Conservation (phyloP, 192 early-diverging fungal species). For the Coemansia sp. region DNA sequence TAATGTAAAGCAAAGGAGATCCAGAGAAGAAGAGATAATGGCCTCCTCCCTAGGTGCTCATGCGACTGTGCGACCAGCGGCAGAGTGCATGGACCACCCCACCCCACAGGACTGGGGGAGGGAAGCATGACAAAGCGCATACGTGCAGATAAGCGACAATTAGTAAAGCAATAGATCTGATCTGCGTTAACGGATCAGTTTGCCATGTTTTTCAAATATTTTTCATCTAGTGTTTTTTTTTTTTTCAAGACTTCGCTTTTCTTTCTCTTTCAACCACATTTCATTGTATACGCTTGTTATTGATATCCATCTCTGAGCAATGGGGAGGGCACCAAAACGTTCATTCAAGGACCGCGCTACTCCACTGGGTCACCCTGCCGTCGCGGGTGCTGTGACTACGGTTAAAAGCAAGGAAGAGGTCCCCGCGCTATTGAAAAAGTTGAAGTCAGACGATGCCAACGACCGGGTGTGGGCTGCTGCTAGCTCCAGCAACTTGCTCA, state of each 20-base stretch:
- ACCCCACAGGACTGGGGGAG: not conserved
- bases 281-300: not conserved
- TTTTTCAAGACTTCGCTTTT: not conserved
- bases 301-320: constrained; percentile 9
- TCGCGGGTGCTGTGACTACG: constrained; percentile 25
- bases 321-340: constrained; percentile 56
- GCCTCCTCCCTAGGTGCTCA: not conserved
- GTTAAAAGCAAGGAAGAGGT: constrained; percentile 43
- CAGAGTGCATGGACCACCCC: not conserved
- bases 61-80: not conserved
- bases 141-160: not conserved
- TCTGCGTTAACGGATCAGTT: not conserved
- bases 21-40: not conserved
- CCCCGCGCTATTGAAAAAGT: constrained; percentile 57
- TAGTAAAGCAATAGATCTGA: not conserved
- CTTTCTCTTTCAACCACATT: not conserved
- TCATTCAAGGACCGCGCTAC: constrained; percentile 51
- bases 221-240: not conserved
- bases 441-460: constrained; percentile 64
- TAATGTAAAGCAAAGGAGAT: not conserved
- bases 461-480: constrained; percentile 91
- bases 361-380: constrained; percentile 31
- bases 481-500: constrained; percentile 78
- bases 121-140: not conserved
- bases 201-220: not conserved